phyloP scores from a whole-genome alignment of 306 rosid species.

The Quercus robur region DNA sequence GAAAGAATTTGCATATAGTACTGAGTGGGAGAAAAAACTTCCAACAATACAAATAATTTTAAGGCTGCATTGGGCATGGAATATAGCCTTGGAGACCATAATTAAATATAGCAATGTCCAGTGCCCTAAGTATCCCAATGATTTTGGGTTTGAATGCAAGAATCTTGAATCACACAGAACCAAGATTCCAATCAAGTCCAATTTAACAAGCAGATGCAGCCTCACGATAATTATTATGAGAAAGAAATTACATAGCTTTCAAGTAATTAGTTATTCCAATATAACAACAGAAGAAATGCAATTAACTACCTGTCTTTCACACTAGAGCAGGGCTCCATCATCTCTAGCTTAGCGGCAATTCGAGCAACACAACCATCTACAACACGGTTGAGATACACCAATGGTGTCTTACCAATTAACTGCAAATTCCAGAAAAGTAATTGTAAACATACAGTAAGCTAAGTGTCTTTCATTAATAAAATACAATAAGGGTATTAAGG shows the following conservation, averaged over 20 bases:
- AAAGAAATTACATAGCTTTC: not conserved
- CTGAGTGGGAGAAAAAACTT: not conserved
- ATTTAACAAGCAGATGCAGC: not conserved
- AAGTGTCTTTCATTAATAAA: not conserved
- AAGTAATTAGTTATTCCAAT: slow-evolving; percentile 4
- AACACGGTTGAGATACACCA: slow-evolving; percentile 80
- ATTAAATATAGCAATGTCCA: not conserved
- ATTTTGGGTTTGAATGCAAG: not conserved
- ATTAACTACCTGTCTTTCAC: slow-evolving; percentile 77
- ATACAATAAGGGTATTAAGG: not conserved
- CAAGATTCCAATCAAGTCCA: not conserved
- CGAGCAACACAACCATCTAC: slow-evolving; percentile 70
- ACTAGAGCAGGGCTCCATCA: slow-evolving; percentile 97
- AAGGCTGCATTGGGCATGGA: not conserved
- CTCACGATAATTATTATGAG: not conserved
- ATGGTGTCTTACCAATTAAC: slow-evolving; percentile 81
- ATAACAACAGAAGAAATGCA: slow-evolving; percentile 3
- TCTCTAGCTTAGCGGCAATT: slow-evolving; percentile 89
- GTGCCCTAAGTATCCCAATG: not conserved
- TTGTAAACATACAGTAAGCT: slow-evolving; percentile 1
- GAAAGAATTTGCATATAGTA: slow-evolving; percentile 4
- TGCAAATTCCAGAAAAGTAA: slow-evolving; percentile 24
- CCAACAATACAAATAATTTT: not conserved
- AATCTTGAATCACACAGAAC: not conserved
- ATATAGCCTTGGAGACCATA: not conserved